Conservation (phyloP, 1,284 basidiomycete species). For the Ganoderma sinense region DNA sequence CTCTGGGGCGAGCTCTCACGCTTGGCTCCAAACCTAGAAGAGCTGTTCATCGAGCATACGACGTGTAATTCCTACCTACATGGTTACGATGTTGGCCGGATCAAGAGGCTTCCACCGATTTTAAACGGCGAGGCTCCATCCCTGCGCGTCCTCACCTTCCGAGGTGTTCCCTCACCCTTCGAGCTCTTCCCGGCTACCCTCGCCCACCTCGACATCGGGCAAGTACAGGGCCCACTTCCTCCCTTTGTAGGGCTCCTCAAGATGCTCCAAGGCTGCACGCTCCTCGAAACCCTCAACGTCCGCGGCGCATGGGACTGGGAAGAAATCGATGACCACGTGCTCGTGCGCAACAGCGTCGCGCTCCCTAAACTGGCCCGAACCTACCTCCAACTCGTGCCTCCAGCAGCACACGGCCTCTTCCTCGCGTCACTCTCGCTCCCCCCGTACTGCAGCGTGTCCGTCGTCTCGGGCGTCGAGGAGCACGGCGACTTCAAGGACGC, state of each 20-base stretch:
- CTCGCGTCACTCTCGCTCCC: not conserved
- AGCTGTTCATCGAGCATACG: not conserved
- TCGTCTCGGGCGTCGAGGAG: not conserved
- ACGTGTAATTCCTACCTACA: not conserved
- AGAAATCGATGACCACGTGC: not conserved
- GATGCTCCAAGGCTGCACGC: not conserved
- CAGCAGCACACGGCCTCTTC: not conserved
- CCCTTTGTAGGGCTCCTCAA: not conserved
- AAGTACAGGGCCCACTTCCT: not conserved
- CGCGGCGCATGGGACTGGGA: not conserved
- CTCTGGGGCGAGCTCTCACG: not conserved
- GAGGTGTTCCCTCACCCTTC: conserved; percentile 2
- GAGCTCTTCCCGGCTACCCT: not conserved
- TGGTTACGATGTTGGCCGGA: not conserved
- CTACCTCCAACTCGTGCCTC: not conserved
- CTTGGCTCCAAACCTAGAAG: not conserved
- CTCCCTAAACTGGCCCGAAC: not conserved
- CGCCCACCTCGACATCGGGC: not conserved
- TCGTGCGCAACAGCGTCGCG: not conserved
- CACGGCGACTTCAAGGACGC: not conserved
- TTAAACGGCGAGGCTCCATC: not conserved
- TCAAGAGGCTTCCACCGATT: not conserved
- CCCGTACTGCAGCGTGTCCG: not conserved
- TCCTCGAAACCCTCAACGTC: conserved; percentile 4
- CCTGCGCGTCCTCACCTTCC: not conserved